Evolutionary conservation across 176 grass and related monocot genomes (phyloP).

Genomic region (Elaeis guineensis): DNA sequence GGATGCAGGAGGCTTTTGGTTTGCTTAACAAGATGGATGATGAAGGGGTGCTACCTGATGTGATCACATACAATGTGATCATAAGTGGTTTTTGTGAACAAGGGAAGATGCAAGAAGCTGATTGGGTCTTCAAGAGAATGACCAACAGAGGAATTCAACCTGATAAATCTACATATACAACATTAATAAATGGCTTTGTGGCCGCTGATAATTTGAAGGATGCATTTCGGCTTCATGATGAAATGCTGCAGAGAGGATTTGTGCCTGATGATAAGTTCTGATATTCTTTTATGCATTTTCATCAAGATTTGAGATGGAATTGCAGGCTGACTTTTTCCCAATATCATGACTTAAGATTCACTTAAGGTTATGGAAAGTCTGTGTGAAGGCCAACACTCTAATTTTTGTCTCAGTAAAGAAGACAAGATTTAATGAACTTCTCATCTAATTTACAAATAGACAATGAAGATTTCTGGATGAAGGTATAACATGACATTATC

Average conservation of each 20-base stretch:
- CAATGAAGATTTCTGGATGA: too few species aligned
- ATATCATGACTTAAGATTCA: too few species aligned
- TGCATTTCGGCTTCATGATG: conserved; percentile 81
- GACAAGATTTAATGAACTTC: too few species aligned
- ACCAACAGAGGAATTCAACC: conserved; percentile 41
- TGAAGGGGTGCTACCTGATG: conserved; percentile 54
- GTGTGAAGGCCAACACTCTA: too few species aligned
- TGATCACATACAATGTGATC: conserved; percentile 73
- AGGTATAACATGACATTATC: too few species aligned
- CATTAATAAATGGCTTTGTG: conserved; percentile 79
- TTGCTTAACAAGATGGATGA: conserved; percentile 73
- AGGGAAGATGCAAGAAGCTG: conserved; percentile 60
- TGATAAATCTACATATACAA: conserved; percentile 85
- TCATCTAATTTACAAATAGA: too few species aligned
- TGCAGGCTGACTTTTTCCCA: too few species aligned
- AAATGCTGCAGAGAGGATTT: conserved; percentile 84
- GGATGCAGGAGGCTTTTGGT: conserved; percentile 53
- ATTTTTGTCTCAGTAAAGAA: too few species aligned
- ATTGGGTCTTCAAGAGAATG: conserved; percentile 73
- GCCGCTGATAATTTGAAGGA: conserved; percentile 61
- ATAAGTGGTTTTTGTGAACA: conserved; percentile 58
- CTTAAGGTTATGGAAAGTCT: too few species aligned
- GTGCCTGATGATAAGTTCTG: conserved; percentile 87
- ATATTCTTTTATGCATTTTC: conserved; percentile 3
- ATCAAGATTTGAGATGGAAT: too few species aligned